A percentile compares a stretch with the other conserved stretches of the same genome.
Conservation (phyloP, 1,139 yeast genomes). For the Candida sanyaensis region DNA sequence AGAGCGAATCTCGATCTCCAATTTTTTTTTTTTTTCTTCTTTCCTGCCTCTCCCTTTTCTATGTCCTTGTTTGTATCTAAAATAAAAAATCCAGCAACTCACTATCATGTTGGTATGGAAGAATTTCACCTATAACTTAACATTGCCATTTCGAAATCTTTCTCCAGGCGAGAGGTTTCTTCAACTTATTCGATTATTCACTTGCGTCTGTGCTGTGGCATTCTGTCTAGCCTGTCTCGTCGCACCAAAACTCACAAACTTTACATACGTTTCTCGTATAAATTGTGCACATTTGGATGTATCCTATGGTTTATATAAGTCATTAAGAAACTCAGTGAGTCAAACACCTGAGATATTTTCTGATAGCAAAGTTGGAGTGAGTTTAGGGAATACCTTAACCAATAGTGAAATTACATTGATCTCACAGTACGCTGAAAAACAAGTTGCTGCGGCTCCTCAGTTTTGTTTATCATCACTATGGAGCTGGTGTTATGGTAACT, state of each 20-base stretch:
- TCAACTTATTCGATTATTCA: slow-evolving; percentile 29
- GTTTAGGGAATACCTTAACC: slow-evolving; percentile 35
- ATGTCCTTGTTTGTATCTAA: no score
- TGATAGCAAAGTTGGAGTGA: slow-evolving; percentile 4
- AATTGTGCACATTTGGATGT: slow-evolving; percentile 54
- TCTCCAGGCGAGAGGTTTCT: slow-evolving; percentile 31
- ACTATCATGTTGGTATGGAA: slow-evolving; percentile 2
- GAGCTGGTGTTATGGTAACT: slow-evolving; percentile 51
- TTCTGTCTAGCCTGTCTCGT: slow-evolving; percentile 27
- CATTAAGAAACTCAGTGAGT: slow-evolving; percentile 40
- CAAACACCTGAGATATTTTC: slow-evolving; percentile 19
- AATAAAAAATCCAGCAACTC: background rate
- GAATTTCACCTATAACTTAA: background rate
- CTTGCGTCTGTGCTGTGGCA: slow-evolving; percentile 17
- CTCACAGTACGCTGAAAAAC: slow-evolving; percentile 46
- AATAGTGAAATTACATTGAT: slow-evolving; percentile 52
- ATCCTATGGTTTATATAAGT: slow-evolving; percentile 51
- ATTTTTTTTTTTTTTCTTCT: background rate
- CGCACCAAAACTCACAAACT: slow-evolving; percentile 26
- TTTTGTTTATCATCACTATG: slow-evolving; percentile 42
- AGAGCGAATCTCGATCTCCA: background rate
- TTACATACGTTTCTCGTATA: slow-evolving; percentile 36
- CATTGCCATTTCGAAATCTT: slow-evolving; percentile 31
- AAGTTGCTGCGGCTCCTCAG: slow-evolving; percentile 56
- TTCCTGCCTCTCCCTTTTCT: background rate